Evolutionary conservation across 257 asterid genomes (phyloP), one percentile per base, ranked within the genome.

Genomic region (Rehmannia glutinosa): DNA sequence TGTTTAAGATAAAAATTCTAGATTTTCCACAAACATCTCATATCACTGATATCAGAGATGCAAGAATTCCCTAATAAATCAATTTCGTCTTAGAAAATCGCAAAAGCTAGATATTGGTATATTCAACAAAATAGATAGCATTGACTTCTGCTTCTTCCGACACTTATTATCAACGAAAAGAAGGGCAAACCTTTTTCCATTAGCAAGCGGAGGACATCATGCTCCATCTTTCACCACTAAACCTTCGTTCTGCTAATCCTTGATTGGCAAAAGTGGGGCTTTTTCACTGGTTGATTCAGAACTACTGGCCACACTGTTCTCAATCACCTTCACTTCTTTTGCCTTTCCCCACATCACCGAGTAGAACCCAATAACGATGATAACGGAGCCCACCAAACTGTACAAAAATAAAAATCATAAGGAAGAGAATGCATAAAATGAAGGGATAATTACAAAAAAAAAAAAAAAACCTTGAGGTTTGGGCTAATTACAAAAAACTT

Each of bases 291-390:
- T 69, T 28, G 87, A 71, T 65, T 76, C 79, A 17, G 59, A 78
- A 74, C 71, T 66, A 64, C 54, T 42, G 12, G 25, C 33, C 6
- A 20, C 41, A 53, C 64, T 47, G 62, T 71, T 77, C 65, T 78
- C 69, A 20, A 49, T 71, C 65, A 60, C 68, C 74, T 70, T 75
- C 6, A 59, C 65, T 68, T 88, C 97, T 73, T 82, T 81, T 16
- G 91, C 77, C 80, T 86, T 87, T 24, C 98, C 98, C 96, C 97
- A 87, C 96, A 92, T 87, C 82, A 92, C 98, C 10, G 83, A 83
- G 81, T 93, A 93, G 79, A 93, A 93, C 45, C 96, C 97, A 17
- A 84, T 43, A 57, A 90, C 96, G 25, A 93, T 86, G 33, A 85
- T 55, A 62, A 73, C 6, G 6, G 97, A 93, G 23, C 97, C 97